Base-by-base conservation (phyloP, 2,329 filamentous ascomycete genomes). In the Ophiostoma sp. region DNA sequence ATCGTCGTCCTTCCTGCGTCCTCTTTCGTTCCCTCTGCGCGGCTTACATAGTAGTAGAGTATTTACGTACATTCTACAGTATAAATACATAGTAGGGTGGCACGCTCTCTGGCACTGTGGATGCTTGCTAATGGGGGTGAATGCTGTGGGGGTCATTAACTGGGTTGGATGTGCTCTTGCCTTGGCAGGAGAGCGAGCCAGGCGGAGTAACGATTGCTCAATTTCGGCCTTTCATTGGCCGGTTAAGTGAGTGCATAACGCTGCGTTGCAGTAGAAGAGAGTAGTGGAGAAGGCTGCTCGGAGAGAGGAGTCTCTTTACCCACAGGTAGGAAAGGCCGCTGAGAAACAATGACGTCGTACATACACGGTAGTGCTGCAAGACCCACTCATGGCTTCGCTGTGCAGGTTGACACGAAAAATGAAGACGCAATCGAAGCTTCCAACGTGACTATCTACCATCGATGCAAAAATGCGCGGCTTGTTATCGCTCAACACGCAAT, bases 291-390 rank as follows among this genome's bases (percentile, higher is more conserved):
- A 48, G 44, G 44, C 44, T 48, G 44, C 44, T 48, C 44, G 20
- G 44, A 48, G 44, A n/a, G 44, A 48, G 44, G 17, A 48, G 44
- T 41, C 39, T 41, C 39, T 41, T 41, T 41, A 41, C 39, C 39
- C 39, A 10, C 17, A 52, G 48, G 23, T 8, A 57, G 23, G 52
- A 57, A 17, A 57, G 52, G 52, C 52, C 11, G 57, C 33, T 62
- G 57, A 62, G 52, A 62, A 62, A 62, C 57, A 62, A 62, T 62
- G 57, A 62, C 57, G 57, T 62, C 57, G 57, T 62, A 10, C 27
- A 17, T 31, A 31, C 27, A 31, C 27, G 27, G 27, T 17, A 33
- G 57, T 17, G 52, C 13, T 57, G 27, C 27, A 7, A 20, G 57
- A 62, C 57, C 57, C 57, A 62, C 57, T 62, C 11, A 7, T 17